Evolutionary conservation across 805 yeast species (phyloP), one percentile per base, ranked within the genome.

Genomic region (Lachancea fermentati): DNA sequence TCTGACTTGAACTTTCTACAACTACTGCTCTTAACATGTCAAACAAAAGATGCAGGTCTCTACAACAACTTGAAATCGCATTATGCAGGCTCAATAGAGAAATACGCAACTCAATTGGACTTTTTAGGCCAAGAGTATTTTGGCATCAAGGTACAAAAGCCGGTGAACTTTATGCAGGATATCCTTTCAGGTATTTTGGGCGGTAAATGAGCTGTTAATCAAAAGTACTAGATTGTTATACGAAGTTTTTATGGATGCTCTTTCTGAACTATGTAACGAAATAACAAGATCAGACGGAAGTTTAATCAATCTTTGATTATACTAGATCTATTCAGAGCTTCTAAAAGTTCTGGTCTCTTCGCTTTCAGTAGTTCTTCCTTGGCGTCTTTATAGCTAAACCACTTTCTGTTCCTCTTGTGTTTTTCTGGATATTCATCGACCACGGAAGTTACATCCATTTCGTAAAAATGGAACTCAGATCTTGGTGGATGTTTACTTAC

Each of bases 401-500:
- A 87, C 43, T 76, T 67, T 39, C 97, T 66, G 24, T 69, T 66
- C 43, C 98, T 71, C 43, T 65, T 65, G 12, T 64, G 40, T 12
- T 59, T 50, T 62, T 93, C 98, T 0, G 98, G 98, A 83, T 89
- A 93, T 17, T 59, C 69, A 1, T 67, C 72, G 32, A 72, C 72
- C 45, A 85, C 66, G 37, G 73, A 66, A 12, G 61, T 72, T 2
- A 82, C 78, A 12, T 58, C 55, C 83, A 91, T 72, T 60, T 91
- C 95, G 60, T 72, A 93, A 58, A 91, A 83, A 57, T 88, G 93
- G 55, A 81, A 91, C 58, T 87, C 95, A n/a, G 89, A 71, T 46
- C 85, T 69, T 2, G 96, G 95, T 4, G 80, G 75, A 32, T 67
- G 61, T 18, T 44, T 58, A 31, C 61, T 50, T 1, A 63, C 58